phyloP scores from a whole-genome alignment of 2,329 filamentous ascomycete species.

The Aspergillus tubingensis region DNA sequence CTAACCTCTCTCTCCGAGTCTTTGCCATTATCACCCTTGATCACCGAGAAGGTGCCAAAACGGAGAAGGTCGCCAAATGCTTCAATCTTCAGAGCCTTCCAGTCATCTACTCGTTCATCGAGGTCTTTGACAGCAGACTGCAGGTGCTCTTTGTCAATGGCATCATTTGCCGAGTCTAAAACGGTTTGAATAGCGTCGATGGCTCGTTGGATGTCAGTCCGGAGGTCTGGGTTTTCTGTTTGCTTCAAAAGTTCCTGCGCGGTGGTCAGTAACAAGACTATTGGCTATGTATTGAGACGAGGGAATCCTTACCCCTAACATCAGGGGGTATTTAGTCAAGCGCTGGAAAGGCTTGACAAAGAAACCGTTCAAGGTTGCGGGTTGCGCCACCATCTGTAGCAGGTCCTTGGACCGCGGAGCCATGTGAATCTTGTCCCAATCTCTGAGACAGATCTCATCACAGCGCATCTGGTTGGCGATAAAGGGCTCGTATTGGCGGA shows the following conservation, averaged over 20 bases:
- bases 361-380: constrained; percentile 86
- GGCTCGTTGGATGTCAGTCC: constrained; percentile 71
- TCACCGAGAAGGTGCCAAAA: constrained; percentile 86
- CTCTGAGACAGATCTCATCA: constrained; percentile 76
- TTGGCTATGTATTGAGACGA: not conserved
- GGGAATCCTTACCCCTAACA: constrained; percentile 68
- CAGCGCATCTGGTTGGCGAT: constrained; percentile 95
- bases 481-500: constrained; percentile 93
- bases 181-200: constrained; percentile 82
- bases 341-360: constrained; percentile 95
- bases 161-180: constrained; percentile 82
- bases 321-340: constrained; percentile 87
- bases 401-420: constrained; percentile 67
- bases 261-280: constrained; percentile 2
- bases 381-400: constrained; percentile 77
- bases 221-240: constrained; percentile 69
- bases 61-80: constrained; percentile 88
- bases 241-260: constrained; percentile 81
- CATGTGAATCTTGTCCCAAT: constrained; percentile 81
- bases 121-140: constrained; percentile 83
- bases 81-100: constrained; percentile 89
- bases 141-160: constrained; percentile 83
- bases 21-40: constrained; percentile 74
- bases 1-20: constrained; percentile 88
- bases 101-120: constrained; percentile 83